Percentiles rank a stretch among this genome's conserved stretches.
These are phyloP conservation scores for Podaxis rugospora DNA, from an alignment of 768 basidiomycete genomes.

Conservation along the genomic window DNA sequence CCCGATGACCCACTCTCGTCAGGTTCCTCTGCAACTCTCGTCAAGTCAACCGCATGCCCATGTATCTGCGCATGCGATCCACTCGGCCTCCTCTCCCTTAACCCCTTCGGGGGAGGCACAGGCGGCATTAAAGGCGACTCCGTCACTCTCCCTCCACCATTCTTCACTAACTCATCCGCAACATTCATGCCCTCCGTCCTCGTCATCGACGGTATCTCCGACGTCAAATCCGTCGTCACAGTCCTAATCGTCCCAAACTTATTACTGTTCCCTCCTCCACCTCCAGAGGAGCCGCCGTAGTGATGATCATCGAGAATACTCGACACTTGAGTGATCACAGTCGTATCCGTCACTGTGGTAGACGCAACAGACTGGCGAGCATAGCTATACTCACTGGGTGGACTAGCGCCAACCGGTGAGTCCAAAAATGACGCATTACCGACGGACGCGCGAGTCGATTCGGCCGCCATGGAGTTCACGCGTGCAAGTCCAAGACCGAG, in stretches of 20 bases:
- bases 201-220: conserved; percentile 63
- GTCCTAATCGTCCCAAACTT: conserved; percentile 80
- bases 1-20: conserved; percentile 48
- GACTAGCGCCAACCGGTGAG: conserved; percentile 14
- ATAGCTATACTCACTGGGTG: conserved; percentile 25
- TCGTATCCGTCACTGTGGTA: conserved; percentile 51
- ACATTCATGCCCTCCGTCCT: conserved; percentile 60
- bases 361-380: conserved; percentile 62
- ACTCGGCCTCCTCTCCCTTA: conserved; percentile 59
- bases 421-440: conserved; percentile 34
- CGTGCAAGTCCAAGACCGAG: conserved; percentile 2
- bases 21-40: conserved; percentile 69
- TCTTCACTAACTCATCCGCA: conserved; percentile 45
- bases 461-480: conserved; percentile 26
- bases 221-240: conserved; percentile 78
- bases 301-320: conserved; percentile 55
- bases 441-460: conserved; percentile 29
- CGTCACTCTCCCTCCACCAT: conserved; percentile 9
- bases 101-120: conserved; percentile 7
- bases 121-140: conserved; percentile 4
- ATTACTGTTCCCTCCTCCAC: conserved; percentile 29
- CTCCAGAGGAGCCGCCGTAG: conserved; percentile 15
- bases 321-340: conserved; percentile 49
- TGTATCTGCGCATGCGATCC: conserved; percentile 41
- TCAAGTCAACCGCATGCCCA: conserved; percentile 51